These are phyloP conservation scores for Knufia fluminis DNA, from an alignment of 2,329 filamentous ascomycete genomes.

Conservation along the genomic window DNA sequence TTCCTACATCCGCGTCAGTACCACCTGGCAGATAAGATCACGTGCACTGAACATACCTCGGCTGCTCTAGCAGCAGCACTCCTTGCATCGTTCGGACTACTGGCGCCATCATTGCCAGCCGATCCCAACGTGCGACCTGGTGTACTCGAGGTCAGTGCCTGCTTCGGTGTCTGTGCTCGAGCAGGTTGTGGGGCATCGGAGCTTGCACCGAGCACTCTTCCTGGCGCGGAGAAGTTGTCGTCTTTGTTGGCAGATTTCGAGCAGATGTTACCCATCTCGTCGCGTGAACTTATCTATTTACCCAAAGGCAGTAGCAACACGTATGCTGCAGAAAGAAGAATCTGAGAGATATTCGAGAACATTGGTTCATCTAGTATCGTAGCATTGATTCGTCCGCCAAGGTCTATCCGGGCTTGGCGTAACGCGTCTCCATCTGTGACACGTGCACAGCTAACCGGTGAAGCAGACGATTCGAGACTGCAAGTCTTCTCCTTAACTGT, in stretches of 20 bases:
- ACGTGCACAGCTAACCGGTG: too few species aligned
- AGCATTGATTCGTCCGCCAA: too few species aligned
- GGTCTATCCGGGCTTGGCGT: too few species aligned
- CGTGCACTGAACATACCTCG: conserved; percentile 54
- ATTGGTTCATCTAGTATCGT: too few species aligned
- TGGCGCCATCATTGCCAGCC: conserved; percentile 29
- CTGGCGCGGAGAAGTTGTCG: conserved; percentile 62
- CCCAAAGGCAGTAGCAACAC: too few species aligned
- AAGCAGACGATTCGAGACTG: too few species aligned
- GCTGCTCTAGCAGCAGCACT: conserved; percentile 70
- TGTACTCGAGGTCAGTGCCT: conserved; percentile 31
- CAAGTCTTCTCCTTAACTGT: too few species aligned
- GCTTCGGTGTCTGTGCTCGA: conserved; percentile 42
- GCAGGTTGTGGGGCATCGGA: conserved; percentile 31
- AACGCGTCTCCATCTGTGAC: too few species aligned
- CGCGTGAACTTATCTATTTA: too few species aligned
- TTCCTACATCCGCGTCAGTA: conserved; percentile 42
- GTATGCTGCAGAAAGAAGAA: too few species aligned
- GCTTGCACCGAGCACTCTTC: conserved; percentile 59
- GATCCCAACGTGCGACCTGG: conserved; percentile 54
- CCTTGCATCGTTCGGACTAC: conserved; percentile 48
- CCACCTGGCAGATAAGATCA: background rate
- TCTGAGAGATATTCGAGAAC: too few species aligned
- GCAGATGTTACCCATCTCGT: conserved; percentile 74
- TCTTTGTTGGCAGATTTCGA: conserved; percentile 55